Percentiles rank a stretch among this genome's conserved stretches.
Evolutionary conservation across 768 basidiomycete species (phyloP).

Genomic region (Tulasnella sp.): DNA sequence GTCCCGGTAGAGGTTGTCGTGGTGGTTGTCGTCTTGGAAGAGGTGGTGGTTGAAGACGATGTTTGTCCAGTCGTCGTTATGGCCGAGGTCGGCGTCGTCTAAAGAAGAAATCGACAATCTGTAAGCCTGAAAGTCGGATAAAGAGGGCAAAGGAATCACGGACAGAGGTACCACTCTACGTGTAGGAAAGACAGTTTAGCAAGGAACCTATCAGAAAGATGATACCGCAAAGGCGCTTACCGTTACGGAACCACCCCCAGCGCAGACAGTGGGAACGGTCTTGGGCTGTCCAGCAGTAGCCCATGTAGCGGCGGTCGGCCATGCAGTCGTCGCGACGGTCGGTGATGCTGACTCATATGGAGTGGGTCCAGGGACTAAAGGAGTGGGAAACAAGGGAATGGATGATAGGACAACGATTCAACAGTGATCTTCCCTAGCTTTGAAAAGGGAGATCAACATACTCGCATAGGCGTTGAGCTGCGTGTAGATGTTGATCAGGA

Average conservation of each 20-base stretch:
- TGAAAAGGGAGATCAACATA: no score
- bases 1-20: slow-evolving; percentile 5
- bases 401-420: no score
- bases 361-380: slow-evolving; percentile 35
- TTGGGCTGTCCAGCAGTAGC: slow-evolving; percentile 36
- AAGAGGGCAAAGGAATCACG: background rate
- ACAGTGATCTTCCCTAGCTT: slow-evolving; percentile 19
- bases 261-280: slow-evolving; percentile 35
- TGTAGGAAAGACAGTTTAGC: background rate
- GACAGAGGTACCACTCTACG: no score
- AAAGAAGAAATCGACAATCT: background rate
- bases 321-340: slow-evolving; percentile 34
- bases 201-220: background rate
- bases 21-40: slow-evolving; percentile 1
- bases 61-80: background rate
- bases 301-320: slow-evolving; percentile 41
- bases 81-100: slow-evolving; percentile 1
- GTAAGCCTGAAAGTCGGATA: background rate
- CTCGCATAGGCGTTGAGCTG: slow-evolving; percentile 29
- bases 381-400: no score
- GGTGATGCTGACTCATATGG: slow-evolving; percentile 37
- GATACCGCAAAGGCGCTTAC: background rate
- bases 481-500: slow-evolving; percentile 37
- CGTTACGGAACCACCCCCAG: no score
- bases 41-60: background rate